Conservation (phyloP, 2,329 filamentous ascomycete genomes). For the Apiospora phragmitis region DNA sequence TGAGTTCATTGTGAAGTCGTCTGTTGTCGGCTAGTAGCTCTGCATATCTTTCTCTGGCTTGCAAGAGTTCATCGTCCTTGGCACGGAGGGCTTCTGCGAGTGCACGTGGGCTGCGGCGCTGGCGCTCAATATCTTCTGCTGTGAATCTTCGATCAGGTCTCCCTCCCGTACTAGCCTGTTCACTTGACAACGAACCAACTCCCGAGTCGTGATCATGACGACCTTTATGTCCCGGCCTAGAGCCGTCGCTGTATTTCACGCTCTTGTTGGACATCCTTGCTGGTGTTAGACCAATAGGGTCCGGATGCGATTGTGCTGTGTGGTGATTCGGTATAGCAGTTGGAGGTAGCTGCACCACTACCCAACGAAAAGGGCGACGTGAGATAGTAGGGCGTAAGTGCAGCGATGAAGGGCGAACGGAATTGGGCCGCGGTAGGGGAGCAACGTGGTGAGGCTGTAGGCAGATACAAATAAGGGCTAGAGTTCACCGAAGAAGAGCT, state of each 20-base stretch:
- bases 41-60: background rate
- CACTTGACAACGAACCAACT: constrained; percentile 32
- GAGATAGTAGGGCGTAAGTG: background rate
- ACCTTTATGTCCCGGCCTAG: background rate
- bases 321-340: constrained; percentile 11
- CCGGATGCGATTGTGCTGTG: background rate
- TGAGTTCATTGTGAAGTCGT: background rate
- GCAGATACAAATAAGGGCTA: constrained; percentile 2
- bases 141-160: constrained; percentile 28
- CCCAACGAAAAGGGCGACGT: constrained; percentile 1
- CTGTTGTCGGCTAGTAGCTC: background rate
- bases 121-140: constrained; percentile 23
- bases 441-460: constrained; percentile 11
- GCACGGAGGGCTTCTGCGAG: constrained; percentile 29
- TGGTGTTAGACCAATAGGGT: background rate
- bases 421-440: background rate
- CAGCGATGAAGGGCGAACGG: background rate
- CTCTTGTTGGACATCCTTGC: constrained; percentile 11
- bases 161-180: constrained; percentile 28
- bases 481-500: constrained; percentile 5
- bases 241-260: constrained; percentile 11
- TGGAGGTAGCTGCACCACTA: constrained; percentile 4
- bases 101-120: constrained; percentile 25
- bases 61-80: constrained; percentile 22
- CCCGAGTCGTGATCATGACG: constrained; percentile 28